phyloP scores from a whole-genome alignment of 768 basidiomycete genomes.

The Trametes villosa region DNA sequence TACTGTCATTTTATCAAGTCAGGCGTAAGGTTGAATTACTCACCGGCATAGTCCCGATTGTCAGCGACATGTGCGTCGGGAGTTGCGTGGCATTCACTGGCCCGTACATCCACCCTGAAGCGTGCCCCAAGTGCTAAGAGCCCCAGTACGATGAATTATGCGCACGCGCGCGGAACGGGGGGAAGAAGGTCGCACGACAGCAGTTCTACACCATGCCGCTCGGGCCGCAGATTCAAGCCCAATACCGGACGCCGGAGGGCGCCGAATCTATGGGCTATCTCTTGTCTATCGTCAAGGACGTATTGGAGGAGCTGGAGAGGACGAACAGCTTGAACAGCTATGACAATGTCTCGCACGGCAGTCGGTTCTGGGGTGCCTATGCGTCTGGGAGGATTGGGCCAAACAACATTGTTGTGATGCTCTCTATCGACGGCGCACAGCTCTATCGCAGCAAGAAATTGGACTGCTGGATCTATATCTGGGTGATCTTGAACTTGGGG shows the following conservation, averaged over 20 bases:
- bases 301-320: not conserved
- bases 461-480: constrained; percentile 39
- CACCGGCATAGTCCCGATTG: not conserved
- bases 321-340: not conserved
- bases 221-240: constrained; percentile 26
- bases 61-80: constrained; percentile 4
- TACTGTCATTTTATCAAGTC: not conserved
- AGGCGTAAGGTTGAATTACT: not conserved
- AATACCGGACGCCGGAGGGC: constrained; percentile 17
- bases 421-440: constrained; percentile 26
- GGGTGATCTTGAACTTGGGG: constrained; percentile 30
- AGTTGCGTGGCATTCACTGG: not conserved
- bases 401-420: constrained; percentile 16
- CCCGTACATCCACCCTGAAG: constrained; percentile 5
- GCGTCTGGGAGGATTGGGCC: constrained; percentile 17
- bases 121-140: constrained; percentile 24
- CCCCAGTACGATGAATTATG: constrained; percentile 16
- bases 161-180: not conserved
- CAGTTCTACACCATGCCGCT: constrained; percentile 28
- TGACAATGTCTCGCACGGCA: constrained; percentile 20
- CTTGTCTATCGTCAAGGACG: not conserved
- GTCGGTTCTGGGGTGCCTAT: constrained; percentile 22
- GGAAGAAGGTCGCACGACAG: constrained; percentile 10
- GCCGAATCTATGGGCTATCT: constrained; percentile 24
- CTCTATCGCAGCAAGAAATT: constrained; percentile 24